These are phyloP conservation scores for Chaetomiaceae sp. DNA, from an alignment of 2,329 filamentous ascomycete species.

Conservation along the genomic window DNA sequence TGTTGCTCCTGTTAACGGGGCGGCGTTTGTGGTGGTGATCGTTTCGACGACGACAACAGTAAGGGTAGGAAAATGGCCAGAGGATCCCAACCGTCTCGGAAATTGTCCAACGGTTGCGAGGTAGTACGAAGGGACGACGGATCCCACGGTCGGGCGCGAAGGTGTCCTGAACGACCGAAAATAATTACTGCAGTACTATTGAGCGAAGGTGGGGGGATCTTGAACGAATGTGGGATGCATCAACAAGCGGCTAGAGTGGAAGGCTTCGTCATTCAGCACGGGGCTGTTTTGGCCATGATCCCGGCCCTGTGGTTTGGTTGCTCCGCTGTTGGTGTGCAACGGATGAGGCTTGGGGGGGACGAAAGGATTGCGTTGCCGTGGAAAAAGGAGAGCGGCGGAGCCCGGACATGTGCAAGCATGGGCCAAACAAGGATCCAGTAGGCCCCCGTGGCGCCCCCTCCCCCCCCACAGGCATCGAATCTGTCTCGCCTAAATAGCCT, in stretches of 20 bases:
- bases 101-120: background rate
- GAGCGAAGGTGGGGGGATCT: conserved; percentile 7
- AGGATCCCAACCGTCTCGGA: background rate
- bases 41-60: no score
- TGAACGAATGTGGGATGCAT: conserved; percentile 21
- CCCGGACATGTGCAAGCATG: no score
- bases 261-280: conserved; percentile 1
- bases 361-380: conserved; percentile 25
- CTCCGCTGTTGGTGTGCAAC: conserved; percentile 23
- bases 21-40: no score
- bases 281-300: conserved; percentile 17
- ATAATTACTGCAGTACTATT: background rate
- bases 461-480: conserved; percentile 5
- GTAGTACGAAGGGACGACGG: no score
- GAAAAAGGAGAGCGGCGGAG: conserved; percentile 25
- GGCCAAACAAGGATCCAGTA: no score
- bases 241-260: conserved; percentile 15
- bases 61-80: no score
- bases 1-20: no score
- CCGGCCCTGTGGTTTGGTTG: conserved; percentile 15
- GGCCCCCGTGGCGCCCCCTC: no score
- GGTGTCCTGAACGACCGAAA: background rate
- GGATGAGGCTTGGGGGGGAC: conserved; percentile 13
- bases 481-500: conserved; percentile 27
- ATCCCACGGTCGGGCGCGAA: background rate